Percentiles rank a stretch among this genome's conserved stretches.
Evolutionary conservation across 2,329 filamentous ascomycete species (phyloP).

Genomic region (Ophiocordyceps camponoti-leonardi): DNA sequence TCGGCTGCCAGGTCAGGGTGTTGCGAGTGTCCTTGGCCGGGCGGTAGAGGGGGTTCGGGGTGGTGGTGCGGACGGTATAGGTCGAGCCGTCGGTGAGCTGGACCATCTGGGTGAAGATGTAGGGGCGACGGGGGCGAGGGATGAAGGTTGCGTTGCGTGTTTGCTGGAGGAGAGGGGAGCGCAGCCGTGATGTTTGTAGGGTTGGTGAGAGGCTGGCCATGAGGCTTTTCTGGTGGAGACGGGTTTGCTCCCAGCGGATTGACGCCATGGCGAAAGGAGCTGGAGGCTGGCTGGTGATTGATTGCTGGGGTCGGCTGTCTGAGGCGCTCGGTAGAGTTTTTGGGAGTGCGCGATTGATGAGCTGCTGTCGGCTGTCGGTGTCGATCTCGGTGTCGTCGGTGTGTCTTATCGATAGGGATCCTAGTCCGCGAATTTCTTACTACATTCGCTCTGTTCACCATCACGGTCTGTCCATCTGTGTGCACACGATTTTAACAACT

Average conservation of each 20-base stretch:
- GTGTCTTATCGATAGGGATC: too few relatives aligned
- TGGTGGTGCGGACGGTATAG: constrained; percentile 64
- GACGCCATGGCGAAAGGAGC: background rate
- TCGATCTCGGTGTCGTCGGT: too few relatives aligned
- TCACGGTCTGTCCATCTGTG: too few relatives aligned
- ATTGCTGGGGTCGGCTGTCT: background rate
- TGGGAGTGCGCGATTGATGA: background rate
- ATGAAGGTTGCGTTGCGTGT: constrained; percentile 71
- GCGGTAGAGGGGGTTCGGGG: constrained; percentile 42
- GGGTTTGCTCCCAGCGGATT: background rate
- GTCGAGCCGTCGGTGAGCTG: constrained; percentile 83
- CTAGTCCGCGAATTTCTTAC: too few relatives aligned
- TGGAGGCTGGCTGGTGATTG: background rate
- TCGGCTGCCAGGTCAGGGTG: constrained; percentile 80
- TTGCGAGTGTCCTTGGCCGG: constrained; percentile 73
- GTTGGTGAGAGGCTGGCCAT: background rate
- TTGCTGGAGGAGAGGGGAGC: constrained; percentile 3
- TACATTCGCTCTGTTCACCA: too few relatives aligned
- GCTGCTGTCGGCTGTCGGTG: background rate
- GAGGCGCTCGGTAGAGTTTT: background rate
- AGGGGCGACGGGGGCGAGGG: constrained; percentile 74
- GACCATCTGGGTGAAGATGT: constrained; percentile 93
- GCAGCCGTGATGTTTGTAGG: background rate
- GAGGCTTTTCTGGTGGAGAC: background rate
- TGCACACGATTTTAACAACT: too few relatives aligned